Base-by-base conservation (phyloP, 140 eudicot genomes). In the Flaveria floridana region DNA sequence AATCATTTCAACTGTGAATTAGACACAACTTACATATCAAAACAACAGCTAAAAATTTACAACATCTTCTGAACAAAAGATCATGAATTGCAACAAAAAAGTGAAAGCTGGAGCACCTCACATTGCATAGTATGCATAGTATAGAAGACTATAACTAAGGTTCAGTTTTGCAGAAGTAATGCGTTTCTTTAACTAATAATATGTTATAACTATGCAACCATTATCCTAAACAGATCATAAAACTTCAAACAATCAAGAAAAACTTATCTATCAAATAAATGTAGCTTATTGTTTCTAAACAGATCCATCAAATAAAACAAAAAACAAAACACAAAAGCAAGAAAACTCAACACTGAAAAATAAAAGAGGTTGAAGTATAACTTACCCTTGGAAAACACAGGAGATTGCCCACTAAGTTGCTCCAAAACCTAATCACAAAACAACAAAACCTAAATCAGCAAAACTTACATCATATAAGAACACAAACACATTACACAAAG, bases 361-460 rank as follows among this genome's bases (percentile, higher is more conserved):
- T 19, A 13, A 12, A 25, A 14, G 47, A 18, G 6, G 3, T 5
- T 42, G 9, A 6, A 21, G 34, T 30, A 46, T 20, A 47, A 11
- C 55, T 18, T 79, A 80, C 87, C 88, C 83, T 84, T 84, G 76
- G 88, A 84, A 51, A 84, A 84, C 7, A 84, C 88, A 15, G 88
- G 88, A 1, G 79, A 18, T 47, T 84, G 88, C 9, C 88, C 88
- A 77, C 88, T 84, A 13, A 84, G 78, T 77, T 84, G 88, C 44
- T 84, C 88, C 83, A 84, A 81, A 74, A 84, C 85, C 88, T 84
- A 56, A 46, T 16, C 25, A 0, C 13, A 42, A 48, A 79, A 63
- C 7, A 71, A 18, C 1, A 4, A 3, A 25, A 62, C 57, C 7
- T 20, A 59, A 71, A 57, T 76, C 77, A 66, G 62, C 19, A 65